phyloP scores from a whole-genome alignment of 768 basidiomycete genomes.

The Leucocoprinus sp. region DNA sequence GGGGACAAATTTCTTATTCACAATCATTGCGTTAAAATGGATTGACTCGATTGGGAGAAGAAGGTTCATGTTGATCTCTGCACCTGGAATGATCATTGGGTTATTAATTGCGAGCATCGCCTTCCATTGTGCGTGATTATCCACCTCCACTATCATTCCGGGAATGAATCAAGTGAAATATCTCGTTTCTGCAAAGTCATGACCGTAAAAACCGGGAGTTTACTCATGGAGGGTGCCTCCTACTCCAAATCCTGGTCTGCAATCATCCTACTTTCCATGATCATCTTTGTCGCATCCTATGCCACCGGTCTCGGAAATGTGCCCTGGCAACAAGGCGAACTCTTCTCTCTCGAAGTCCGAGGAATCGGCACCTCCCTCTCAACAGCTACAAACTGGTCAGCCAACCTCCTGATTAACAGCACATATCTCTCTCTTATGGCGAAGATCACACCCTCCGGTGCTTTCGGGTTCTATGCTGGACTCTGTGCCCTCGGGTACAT shows the following conservation, averaged over 20 bases:
- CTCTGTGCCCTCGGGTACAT: slow-evolving; percentile 62
- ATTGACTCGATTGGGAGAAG: slow-evolving; percentile 68
- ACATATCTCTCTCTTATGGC: slow-evolving; percentile 79
- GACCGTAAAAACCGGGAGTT: slow-evolving; percentile 50
- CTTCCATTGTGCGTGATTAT: slow-evolving; percentile 62
- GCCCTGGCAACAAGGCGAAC: slow-evolving; percentile 84
- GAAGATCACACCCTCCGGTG: slow-evolving; percentile 63
- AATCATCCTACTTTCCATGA: slow-evolving; percentile 72
- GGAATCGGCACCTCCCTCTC: slow-evolving; percentile 71
- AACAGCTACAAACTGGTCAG: slow-evolving; percentile 73
- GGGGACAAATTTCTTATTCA: slow-evolving; percentile 73
- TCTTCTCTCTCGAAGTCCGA: slow-evolving; percentile 76
- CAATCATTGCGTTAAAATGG: slow-evolving; percentile 64
- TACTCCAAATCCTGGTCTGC: slow-evolving; percentile 59
- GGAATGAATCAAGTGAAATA: too few species aligned
- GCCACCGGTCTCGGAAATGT: slow-evolving; percentile 74
- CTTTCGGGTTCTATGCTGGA: slow-evolving; percentile 72
- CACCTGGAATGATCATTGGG: slow-evolving; percentile 67
- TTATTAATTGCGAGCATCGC: slow-evolving; percentile 55
- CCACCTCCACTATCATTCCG: too few species aligned
- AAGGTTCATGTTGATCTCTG: slow-evolving; percentile 59
- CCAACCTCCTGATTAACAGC: slow-evolving; percentile 67
- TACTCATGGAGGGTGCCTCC: slow-evolving; percentile 48
- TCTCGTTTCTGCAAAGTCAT: too few species aligned
- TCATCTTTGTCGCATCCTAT: slow-evolving; percentile 76